Evolutionary conservation across 2,329 filamentous ascomycete genomes (phyloP).

Genomic region (Pyrenochaeta sp.): DNA sequence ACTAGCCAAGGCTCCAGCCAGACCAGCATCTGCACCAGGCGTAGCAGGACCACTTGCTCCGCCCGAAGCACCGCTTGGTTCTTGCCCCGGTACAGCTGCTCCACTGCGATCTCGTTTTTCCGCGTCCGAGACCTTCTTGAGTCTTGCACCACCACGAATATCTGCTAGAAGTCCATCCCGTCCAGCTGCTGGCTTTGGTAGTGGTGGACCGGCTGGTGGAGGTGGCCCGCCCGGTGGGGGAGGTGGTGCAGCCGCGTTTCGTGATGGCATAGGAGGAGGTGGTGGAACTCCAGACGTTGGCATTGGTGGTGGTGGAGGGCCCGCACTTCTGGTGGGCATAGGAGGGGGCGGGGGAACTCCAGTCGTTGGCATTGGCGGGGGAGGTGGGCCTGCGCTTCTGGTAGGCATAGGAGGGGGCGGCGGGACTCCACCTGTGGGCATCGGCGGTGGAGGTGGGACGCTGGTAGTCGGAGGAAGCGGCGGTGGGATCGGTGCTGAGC

Average conservation of each 20-base stretch:
- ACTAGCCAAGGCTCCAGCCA: slow-evolving; percentile 71
- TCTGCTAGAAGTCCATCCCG: slow-evolving; percentile 71
- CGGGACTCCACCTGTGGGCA: slow-evolving; percentile 21
- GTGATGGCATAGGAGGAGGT: slow-evolving; percentile 45
- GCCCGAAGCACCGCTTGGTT: slow-evolving; percentile 59
- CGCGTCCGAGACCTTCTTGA: slow-evolving; percentile 77
- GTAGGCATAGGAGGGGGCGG: slow-evolving; percentile 11
- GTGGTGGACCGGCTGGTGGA: slow-evolving; percentile 36
- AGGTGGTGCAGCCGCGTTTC: slow-evolving; percentile 38
- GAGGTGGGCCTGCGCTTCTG: slow-evolving; percentile 48
- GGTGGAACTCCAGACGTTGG: slow-evolving; percentile 55
- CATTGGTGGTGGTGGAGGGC: slow-evolving; percentile 46
- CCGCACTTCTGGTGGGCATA: slow-evolving; percentile 23
- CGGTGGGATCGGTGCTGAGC: slow-evolving; percentile 38
- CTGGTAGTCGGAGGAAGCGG: slow-evolving; percentile 34
- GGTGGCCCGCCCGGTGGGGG: slow-evolving; percentile 42
- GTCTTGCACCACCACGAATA: slow-evolving; percentile 69
- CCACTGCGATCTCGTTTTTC: slow-evolving; percentile 76
- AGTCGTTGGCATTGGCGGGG: slow-evolving; percentile 40
- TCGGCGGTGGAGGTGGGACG: slow-evolving; percentile 34
- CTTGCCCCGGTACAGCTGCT: slow-evolving; percentile 64
- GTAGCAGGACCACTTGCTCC: slow-evolving; percentile 48
- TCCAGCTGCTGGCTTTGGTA: slow-evolving; percentile 52
- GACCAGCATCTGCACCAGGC: slow-evolving; percentile 41
- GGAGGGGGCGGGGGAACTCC: slow-evolving; percentile 41